A percentile compares a stretch with the other conserved stretches of the same genome.
These are phyloP conservation scores for Astrephomene gubernaculifera DNA, from an alignment of 139 green algal genomes.

Conservation along the genomic window DNA sequence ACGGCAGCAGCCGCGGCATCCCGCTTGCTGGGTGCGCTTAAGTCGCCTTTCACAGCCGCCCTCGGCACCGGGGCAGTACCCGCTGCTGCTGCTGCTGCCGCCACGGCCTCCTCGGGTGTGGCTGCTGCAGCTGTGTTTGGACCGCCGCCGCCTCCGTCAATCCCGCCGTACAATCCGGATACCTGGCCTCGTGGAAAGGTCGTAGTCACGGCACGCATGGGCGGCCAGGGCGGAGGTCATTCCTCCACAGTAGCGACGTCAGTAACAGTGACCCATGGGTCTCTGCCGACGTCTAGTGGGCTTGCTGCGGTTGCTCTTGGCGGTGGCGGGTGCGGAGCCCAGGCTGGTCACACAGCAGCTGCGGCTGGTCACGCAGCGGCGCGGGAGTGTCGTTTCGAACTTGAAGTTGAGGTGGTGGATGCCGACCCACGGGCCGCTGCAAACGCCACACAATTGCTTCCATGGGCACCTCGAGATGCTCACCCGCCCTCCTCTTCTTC, in stretches of 20 bases:
- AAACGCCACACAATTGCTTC: slow-evolving; percentile 13
- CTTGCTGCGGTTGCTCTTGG: too few relatives aligned
- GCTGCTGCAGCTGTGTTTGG: too few relatives aligned
- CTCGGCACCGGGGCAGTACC: too few relatives aligned
- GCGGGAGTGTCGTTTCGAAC: slow-evolving; percentile 11
- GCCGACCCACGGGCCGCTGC: slow-evolving; percentile 27
- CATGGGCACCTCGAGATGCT: not conserved
- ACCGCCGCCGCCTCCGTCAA: not conserved
- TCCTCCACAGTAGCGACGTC: not conserved
- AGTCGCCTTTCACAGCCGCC: not conserved
- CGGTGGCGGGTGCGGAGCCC: too few relatives aligned
- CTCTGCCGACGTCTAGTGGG: too few relatives aligned
- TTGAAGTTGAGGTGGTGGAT: slow-evolving; percentile 34
- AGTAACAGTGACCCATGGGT: not conserved
- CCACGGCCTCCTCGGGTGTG: too few relatives aligned
- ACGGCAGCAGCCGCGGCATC: too few relatives aligned
- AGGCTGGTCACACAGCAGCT: too few relatives aligned
- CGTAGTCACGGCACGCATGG: not conserved
- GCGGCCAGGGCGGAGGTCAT: not conserved
- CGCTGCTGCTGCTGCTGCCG: too few relatives aligned
- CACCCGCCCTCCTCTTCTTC: too few relatives aligned
- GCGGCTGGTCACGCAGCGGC: not conserved
- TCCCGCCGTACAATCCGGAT: slow-evolving; percentile 38
- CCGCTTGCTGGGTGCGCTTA: too few relatives aligned
- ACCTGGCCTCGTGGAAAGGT: slow-evolving; percentile 24